Percentiles rank a stretch among this genome's conserved stretches.
These are phyloP conservation scores for Penicillium sclerotigenum DNA, from an alignment of 2,329 filamentous ascomycete genomes.

Conservation along the genomic window DNA sequence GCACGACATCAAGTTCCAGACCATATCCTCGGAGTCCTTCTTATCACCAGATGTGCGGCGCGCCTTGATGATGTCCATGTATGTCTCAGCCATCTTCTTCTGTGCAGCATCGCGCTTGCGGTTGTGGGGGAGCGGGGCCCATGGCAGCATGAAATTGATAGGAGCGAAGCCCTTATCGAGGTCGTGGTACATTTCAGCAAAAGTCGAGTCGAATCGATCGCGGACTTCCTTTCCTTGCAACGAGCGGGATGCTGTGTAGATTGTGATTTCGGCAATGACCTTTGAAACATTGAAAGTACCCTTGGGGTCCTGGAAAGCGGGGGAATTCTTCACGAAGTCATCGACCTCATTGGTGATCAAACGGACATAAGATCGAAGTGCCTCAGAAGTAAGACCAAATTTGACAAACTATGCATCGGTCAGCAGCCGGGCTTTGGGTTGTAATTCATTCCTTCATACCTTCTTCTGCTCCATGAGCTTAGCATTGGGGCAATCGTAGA, in stretches of 20 bases:
- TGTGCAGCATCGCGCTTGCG: slow-evolving; percentile 75
- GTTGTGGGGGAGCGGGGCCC: slow-evolving; percentile 87
- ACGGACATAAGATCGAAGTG: slow-evolving; percentile 69
- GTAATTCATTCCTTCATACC: slow-evolving; percentile 47
- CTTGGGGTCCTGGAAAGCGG: slow-evolving; percentile 64
- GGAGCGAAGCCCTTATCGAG: slow-evolving; percentile 87
- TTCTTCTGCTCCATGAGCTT: slow-evolving; percentile 98
- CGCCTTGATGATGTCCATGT: slow-evolving; percentile 76
- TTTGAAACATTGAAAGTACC: slow-evolving; percentile 70
- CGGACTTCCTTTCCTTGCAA: slow-evolving; percentile 83
- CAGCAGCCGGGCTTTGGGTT: not conserved
- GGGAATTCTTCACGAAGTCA: slow-evolving; percentile 66
- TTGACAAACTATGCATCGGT: slow-evolving; percentile 54
- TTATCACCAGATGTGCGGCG: slow-evolving; percentile 57
- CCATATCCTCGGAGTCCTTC: slow-evolving; percentile 69
- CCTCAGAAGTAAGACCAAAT: slow-evolving; percentile 60
- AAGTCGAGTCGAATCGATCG: slow-evolving; percentile 72
- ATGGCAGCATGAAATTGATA: slow-evolving; percentile 86
- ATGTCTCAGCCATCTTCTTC: slow-evolving; percentile 74
- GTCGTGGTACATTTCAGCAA: slow-evolving; percentile 81
- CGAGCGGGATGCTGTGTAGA: slow-evolving; percentile 82
- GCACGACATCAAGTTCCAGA: slow-evolving; percentile 84
- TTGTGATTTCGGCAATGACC: slow-evolving; percentile 80
- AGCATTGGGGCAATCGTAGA: slow-evolving; percentile 86
- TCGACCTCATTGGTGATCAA: slow-evolving; percentile 74